Evolutionary conservation across 2,329 filamentous ascomycete species (phyloP), one percentile per base, ranked within the genome.

Genomic region (Mycogone perniciosa): DNA sequence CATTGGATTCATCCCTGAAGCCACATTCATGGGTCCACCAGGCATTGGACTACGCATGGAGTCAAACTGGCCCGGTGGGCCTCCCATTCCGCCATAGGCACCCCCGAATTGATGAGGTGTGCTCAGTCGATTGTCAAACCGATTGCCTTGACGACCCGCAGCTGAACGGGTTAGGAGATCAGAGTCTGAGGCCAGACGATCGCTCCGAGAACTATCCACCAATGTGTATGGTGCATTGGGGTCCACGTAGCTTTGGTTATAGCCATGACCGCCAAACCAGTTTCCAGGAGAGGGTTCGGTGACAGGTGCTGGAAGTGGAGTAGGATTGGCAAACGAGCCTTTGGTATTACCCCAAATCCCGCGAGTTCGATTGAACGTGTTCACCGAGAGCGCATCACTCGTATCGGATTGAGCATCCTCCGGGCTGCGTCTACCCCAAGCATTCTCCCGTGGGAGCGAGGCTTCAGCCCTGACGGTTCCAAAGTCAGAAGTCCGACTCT

Each of bases 371-470:
- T 72, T 76, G 63, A 80, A 79, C 4, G 73, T 72, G 37, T 72
- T 73, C 26, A 71, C 62, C 11, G 79, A 76, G 46, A 79, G 57
- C 33, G 74, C 65, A 57, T 85, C 81, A 60, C 76, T 78, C 33
- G 74, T 73, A 51, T 84, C 80, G 8, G 80, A 80, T 47, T 74
- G 73, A 57, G 69, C 65, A 61, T 84, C 81, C 20, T 84, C 81
- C 40, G 68, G 68, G 8, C 66, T 63, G 7, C 39, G 38, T 42
- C 44, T 63, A 26, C 71, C 61, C 83, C 82, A 86, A 35, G 70
- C 68, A 54, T 65, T 73, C 42, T 77, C 77, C 13, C 67, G 68
- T 29, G 62, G 54, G 40, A 48, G 33, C 6, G 57, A 53, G 6
- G 56, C 46, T 31, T 61, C 51, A 44, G 51, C 51, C 10, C 62